These are phyloP conservation scores for Neofusicoccum cordaticola DNA, from an alignment of 2,329 filamentous ascomycete genomes.

Conservation along the genomic window DNA sequence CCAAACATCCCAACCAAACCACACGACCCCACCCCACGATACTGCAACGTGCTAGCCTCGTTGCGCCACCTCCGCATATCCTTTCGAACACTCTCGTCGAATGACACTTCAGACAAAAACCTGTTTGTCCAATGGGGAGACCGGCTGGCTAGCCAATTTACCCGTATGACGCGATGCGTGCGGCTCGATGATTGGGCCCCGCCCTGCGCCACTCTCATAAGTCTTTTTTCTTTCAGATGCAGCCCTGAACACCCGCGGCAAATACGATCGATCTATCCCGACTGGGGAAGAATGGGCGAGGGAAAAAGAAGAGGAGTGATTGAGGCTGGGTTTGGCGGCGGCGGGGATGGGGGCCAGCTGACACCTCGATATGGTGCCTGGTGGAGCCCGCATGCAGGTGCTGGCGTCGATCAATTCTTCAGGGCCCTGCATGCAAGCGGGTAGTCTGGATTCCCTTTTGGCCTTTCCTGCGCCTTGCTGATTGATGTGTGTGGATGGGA, in stretches of 20 bases:
- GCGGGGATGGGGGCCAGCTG: constrained; percentile 1
- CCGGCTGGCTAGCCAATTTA: background rate
- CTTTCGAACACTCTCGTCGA: background rate
- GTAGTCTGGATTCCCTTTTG: constrained; percentile 4
- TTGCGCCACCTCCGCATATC: constrained; percentile 10
- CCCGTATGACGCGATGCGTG: constrained; percentile 10
- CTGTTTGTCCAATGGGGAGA: background rate
- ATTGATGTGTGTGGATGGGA: background rate
- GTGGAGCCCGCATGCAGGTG: constrained; percentile 8
- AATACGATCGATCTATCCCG: background rate
- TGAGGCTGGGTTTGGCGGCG: background rate
- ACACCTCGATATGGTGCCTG: constrained; percentile 10
- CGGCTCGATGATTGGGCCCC: constrained; percentile 1
- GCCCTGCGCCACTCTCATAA: background rate
- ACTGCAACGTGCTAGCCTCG: constrained; percentile 3
- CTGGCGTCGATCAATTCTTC: constrained; percentile 10
- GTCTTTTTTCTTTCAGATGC: constrained; percentile 10
- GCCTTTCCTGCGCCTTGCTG: background rate
- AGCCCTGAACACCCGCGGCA: background rate
- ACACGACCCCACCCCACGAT: constrained; percentile 3
- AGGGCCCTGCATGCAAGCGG: constrained; percentile 6
- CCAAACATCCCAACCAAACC: constrained; percentile 4
- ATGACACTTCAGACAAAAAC: background rate
- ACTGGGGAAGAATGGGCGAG: background rate
- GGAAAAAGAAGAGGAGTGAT: background rate